Conservation (phyloP, 2,329 filamentous ascomycete genomes). For the Blumeria hordei region DNA sequence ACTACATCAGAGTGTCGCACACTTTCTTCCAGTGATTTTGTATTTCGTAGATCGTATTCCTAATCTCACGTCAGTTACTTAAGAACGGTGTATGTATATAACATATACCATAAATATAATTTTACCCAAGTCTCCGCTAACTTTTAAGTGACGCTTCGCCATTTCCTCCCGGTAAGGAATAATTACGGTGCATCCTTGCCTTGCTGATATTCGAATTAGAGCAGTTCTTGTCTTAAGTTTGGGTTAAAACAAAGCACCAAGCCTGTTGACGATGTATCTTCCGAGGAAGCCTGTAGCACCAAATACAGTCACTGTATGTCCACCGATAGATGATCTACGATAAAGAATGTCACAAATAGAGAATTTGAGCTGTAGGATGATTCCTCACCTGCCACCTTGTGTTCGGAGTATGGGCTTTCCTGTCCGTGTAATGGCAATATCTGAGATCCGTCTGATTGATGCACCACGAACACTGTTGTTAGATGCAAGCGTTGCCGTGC, state of each 20-base stretch:
- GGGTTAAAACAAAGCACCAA: constrained; percentile 32
- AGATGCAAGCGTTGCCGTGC: too few species aligned
- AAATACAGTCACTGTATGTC: constrained; percentile 92
- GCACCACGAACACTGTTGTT: too few species aligned
- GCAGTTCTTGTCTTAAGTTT: constrained; percentile 2
- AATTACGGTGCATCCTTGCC: constrained; percentile 82
- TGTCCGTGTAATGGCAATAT: constrained; percentile 82
- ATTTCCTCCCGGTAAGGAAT: constrained; percentile 92
- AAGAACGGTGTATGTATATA: neutral
- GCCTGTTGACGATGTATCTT: constrained; percentile 88
- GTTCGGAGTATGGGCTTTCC: constrained; percentile 83
- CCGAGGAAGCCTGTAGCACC: constrained; percentile 90
- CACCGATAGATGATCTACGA: constrained; percentile 58
- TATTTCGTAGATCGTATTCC: constrained; percentile 93
- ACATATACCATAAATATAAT: constrained; percentile 52
- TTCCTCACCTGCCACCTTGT: constrained; percentile 63
- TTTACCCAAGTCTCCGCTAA: constrained; percentile 79
- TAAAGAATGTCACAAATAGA: constrained; percentile 12
- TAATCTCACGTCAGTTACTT: constrained; percentile 15
- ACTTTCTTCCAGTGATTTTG: constrained; percentile 82
- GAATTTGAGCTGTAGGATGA: constrained; percentile 5
- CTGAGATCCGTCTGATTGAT: constrained; percentile 26
- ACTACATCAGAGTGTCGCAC: constrained; percentile 94
- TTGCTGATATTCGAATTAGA: constrained; percentile 30
- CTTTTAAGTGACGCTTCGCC: constrained; percentile 89